Base-by-base conservation (phyloP, 148 eudicot genomes). In the Cornus florida region DNA sequence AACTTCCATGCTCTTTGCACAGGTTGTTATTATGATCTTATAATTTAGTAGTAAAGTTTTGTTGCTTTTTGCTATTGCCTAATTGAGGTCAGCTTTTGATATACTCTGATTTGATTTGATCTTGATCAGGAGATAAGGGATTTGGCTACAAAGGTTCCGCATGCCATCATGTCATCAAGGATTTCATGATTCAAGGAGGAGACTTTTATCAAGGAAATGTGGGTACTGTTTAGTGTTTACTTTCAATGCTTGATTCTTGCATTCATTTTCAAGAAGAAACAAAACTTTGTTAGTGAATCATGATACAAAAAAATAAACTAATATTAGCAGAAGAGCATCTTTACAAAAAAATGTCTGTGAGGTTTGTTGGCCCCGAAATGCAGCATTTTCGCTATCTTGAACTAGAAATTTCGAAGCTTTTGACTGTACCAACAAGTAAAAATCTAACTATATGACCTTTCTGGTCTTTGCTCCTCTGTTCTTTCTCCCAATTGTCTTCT, bases 161-260 rank as follows among this genome's bases (percentile, higher is more conserved):
- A 57, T 96, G 92, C 83, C 99, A 96, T 87, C 97, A 98, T 84
- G 98, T 96, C 73, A 96, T 96, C 85, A 89, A 91, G 89, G 90
- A 92, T 75, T 96, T 96, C 82, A 96, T 96, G 99, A 94, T 96
- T 83, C 99, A 96, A 86, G 99, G 99, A 60, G 99, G 99, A 80
- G 99, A 96, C 79, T 93, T 96, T 56, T 98, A 96, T 50, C 94
- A 92, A 53, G 99, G 99, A 87, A 94, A 96, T 86, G 99, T 94
- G 86, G 77, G 94, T 78, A 23, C 73, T 76, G 13, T 10, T 60
- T 78, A 23, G 71, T 76, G 13, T 10, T 60, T 48, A 68, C 73
- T 62, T 20, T 65, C 71, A 57, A 1, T 48, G 19, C 2, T 57
- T 57, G 64, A 17, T 57, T 57, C 17, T 57, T 10, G 64, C 64